A percentile compares a stretch with the other conserved stretches of the same genome.
Evolutionary conservation across 306 rosid genomes (phyloP).

Genomic region (Glycyrrhiza uralensis): DNA sequence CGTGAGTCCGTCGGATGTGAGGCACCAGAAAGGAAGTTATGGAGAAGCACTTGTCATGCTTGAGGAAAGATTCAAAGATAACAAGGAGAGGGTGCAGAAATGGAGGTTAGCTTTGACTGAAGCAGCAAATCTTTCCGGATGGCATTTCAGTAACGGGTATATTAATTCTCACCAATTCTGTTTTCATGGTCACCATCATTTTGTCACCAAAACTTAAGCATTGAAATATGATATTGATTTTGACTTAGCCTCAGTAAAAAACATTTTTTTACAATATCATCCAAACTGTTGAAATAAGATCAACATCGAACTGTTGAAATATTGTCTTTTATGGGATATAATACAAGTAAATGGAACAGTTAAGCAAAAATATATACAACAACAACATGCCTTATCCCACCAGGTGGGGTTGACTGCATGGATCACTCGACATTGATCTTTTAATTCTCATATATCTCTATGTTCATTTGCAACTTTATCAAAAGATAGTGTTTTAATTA

Average conservation of each 20-base stretch:
- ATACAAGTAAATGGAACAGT: no score
- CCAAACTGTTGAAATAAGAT: no score
- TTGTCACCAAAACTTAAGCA: not conserved
- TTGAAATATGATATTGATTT: not conserved
- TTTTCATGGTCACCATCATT: not conserved
- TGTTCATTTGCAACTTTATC: no score
- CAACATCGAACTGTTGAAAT: no score
- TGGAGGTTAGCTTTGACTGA: constrained; percentile 25
- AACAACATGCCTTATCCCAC: no score
- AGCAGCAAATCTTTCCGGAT: constrained; percentile 38
- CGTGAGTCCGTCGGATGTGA: constrained; percentile 12
- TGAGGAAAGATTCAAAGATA: constrained; percentile 26
- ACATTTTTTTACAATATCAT: not conserved
- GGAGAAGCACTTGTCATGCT: constrained; percentile 25
- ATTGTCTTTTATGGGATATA: no score
- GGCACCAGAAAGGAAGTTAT: constrained; percentile 31
- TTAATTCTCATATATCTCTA: no score
- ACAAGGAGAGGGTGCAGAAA: constrained; percentile 24
- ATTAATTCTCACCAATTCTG: not conserved
- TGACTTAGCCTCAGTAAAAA: not conserved
- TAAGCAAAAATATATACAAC: no score
- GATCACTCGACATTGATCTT: no score
- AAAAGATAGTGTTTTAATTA: no score
- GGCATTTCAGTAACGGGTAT: constrained; percentile 35
- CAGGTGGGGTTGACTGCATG: no score